These are phyloP conservation scores for Linaria vulgaris DNA, from an alignment of 257 asterid genomes.

Conservation along the genomic window DNA sequence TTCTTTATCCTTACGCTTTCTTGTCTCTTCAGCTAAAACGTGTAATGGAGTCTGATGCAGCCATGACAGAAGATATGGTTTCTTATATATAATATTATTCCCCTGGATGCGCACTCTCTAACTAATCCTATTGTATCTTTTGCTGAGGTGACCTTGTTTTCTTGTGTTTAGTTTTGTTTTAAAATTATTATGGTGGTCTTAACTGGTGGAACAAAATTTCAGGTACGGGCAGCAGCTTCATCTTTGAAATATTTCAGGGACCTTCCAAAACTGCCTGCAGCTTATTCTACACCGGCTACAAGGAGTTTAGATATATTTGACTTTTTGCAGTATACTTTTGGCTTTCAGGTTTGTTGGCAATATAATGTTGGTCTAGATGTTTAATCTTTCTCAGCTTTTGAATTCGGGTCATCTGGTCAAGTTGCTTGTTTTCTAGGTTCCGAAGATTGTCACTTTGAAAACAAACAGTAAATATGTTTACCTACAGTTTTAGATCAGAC, in stretches of 20 bases:
- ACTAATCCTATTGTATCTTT: conserved; percentile 72
- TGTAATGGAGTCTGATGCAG: conserved; percentile 93
- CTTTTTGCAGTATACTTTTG: conserved; percentile 73
- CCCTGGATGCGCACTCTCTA: conserved; percentile 75
- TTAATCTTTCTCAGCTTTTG: conserved; percentile 9
- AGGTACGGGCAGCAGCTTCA: conserved; percentile 85
- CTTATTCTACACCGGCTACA: conserved; percentile 60
- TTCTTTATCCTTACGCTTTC: conserved; percentile 26
- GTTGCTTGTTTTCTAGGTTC: conserved; percentile 4
- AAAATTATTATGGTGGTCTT: conserved; percentile 14
- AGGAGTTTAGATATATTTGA: conserved; percentile 82
- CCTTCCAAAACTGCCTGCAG: conserved; percentile 75
- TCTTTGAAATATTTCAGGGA: conserved; percentile 76
- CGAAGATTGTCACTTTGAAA: too few relatives aligned
- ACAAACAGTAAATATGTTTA: too few relatives aligned
- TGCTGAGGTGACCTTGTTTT: conserved; percentile 60
- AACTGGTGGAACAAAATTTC: conserved; percentile 30
- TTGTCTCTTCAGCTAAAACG: conserved; percentile 69
- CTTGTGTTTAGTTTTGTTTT: background rate
- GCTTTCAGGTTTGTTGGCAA: conserved; percentile 77
- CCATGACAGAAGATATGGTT: conserved; percentile 88
- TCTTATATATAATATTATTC: conserved; percentile 90
- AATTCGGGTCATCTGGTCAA: conserved; percentile 14
- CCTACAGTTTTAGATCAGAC: too few relatives aligned
- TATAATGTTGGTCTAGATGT: too few relatives aligned